Percentiles rank a stretch among this genome's conserved stretches.
Evolutionary conservation across 495 filamentous ascomycete genomes (phyloP).

Genomic region (Neurospora sp.): DNA sequence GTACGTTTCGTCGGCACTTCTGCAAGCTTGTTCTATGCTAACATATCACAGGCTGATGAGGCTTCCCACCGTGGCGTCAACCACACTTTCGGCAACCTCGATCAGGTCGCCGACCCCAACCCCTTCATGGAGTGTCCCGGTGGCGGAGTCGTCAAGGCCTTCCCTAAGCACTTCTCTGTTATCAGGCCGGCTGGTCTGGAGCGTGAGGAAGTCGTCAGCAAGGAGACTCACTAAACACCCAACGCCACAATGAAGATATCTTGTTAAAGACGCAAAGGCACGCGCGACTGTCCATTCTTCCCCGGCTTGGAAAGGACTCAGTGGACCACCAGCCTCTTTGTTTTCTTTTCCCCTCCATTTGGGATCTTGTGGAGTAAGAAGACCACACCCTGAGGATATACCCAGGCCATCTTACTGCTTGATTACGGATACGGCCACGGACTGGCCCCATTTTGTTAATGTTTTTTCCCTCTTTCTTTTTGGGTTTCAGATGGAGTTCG

Average conservation of each 20-base stretch:
- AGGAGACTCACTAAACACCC: not conserved
- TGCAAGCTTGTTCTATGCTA: not conserved
- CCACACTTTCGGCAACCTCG: slow-evolving; percentile 81
- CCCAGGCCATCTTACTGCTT: not conserved
- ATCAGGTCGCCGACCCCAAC: slow-evolving; percentile 73
- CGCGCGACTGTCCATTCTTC: not conserved
- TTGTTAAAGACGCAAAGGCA: not conserved
- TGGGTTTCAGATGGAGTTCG: not conserved
- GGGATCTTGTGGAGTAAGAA: not conserved
- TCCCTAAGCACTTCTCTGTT: slow-evolving; percentile 48
- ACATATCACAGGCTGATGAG: slow-evolving; percentile 54
- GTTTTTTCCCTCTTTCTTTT: not conserved
- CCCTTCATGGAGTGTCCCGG: slow-evolving; percentile 52
- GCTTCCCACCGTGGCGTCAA: slow-evolving; percentile 93
- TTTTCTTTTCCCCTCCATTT: not conserved
- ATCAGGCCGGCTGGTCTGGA: slow-evolving; percentile 67
- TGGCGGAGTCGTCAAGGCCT: slow-evolving; percentile 33
- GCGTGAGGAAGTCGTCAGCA: slow-evolving; percentile 51
- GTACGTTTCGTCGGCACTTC: not conserved
- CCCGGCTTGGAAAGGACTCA: not conserved
- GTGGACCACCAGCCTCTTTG: not conserved
- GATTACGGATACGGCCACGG: not conserved
- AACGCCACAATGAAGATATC: not conserved
- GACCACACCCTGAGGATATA: not conserved
- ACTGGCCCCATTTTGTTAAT: not conserved